Evolutionary conservation across 371 early-diverging fungal species (phyloP).

Genomic region (Chytridium lagenaria): DNA sequence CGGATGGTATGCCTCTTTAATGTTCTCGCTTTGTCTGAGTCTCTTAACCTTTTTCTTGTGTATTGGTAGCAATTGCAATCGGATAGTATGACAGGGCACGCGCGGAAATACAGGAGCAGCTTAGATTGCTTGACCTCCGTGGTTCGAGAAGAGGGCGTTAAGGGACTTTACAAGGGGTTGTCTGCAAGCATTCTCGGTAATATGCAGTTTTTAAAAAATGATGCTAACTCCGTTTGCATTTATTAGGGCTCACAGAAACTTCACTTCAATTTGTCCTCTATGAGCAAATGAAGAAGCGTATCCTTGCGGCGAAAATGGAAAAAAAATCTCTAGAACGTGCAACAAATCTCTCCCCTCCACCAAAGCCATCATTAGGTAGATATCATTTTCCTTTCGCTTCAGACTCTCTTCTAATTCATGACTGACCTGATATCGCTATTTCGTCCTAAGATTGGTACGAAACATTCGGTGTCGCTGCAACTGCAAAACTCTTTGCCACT

Average conservation of each 20-base stretch:
- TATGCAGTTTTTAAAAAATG: not conserved
- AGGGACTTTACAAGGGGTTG: conserved; percentile 88
- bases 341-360: not conserved
- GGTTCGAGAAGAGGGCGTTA: conserved; percentile 77
- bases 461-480: conserved; percentile 81
- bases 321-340: too few relatives aligned
- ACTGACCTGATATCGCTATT: too few relatives aligned
- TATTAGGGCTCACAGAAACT: conserved; percentile 78
- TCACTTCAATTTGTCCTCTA: conserved; percentile 95
- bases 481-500: conserved; percentile 88
- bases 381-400: too few relatives aligned
- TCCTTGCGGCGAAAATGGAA: conserved; percentile 13
- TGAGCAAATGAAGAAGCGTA: conserved; percentile 79
- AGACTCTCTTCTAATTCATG: too few relatives aligned
- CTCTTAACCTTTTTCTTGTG: not conserved
- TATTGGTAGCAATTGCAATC: conserved; percentile 72
- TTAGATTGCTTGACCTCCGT: conserved; percentile 75
- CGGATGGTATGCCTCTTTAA: too few relatives aligned
- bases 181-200: conserved; percentile 71
- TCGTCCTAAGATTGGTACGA: conserved; percentile 63
- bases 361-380: conserved; percentile 16
- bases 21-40: not conserved
- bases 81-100: not conserved
- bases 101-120: conserved; percentile 76
- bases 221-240: not conserved